Conservation (phyloP, 805 yeast species). For the Candida rishiriensis region DNA sequence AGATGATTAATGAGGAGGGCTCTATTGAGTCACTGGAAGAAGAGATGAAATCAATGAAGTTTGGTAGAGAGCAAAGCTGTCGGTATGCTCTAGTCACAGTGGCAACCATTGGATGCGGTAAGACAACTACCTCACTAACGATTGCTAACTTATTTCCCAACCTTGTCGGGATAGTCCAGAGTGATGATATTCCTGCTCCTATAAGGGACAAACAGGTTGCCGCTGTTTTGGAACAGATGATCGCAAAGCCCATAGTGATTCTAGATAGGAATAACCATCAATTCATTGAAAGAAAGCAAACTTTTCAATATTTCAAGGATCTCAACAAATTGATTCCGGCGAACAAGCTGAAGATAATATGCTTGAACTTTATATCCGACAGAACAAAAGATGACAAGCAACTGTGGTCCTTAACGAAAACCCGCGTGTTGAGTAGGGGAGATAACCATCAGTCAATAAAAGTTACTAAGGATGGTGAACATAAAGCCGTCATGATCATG, state of each 20-base stretch:
- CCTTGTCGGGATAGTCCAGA: slow-evolving; percentile 71
- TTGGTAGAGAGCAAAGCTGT: slow-evolving; percentile 32
- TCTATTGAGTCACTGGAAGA: slow-evolving; percentile 29
- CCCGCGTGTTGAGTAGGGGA: slow-evolving; percentile 66
- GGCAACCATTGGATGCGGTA: slow-evolving; percentile 93
- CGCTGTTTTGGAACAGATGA: slow-evolving; percentile 38
- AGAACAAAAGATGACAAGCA: slow-evolving; percentile 18
- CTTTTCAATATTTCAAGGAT: slow-evolving; percentile 48
- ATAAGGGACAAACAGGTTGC: slow-evolving; percentile 48
- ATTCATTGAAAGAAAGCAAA: slow-evolving; percentile 59
- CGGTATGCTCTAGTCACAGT: slow-evolving; percentile 73
- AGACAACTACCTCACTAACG: slow-evolving; percentile 74
- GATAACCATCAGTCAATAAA: slow-evolving; percentile 86
- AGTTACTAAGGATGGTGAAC: slow-evolving; percentile 39
- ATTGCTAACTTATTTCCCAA: slow-evolving; percentile 49
- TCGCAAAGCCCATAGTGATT: slow-evolving; percentile 48
- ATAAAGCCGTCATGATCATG: slow-evolving; percentile 59
- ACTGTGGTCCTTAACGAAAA: slow-evolving; percentile 49
- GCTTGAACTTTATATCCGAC: slow-evolving; percentile 57
- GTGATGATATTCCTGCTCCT: slow-evolving; percentile 60
- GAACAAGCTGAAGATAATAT: slow-evolving; percentile 52
- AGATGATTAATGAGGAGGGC: slow-evolving; percentile 44
- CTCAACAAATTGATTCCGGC: slow-evolving; percentile 41
- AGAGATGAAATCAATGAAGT: slow-evolving; percentile 18
- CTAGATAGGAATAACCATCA: slow-evolving; percentile 84